Evolutionary conservation across 495 filamentous ascomycete genomes (phyloP).

Genomic region (Penicillium diatomitis): DNA sequence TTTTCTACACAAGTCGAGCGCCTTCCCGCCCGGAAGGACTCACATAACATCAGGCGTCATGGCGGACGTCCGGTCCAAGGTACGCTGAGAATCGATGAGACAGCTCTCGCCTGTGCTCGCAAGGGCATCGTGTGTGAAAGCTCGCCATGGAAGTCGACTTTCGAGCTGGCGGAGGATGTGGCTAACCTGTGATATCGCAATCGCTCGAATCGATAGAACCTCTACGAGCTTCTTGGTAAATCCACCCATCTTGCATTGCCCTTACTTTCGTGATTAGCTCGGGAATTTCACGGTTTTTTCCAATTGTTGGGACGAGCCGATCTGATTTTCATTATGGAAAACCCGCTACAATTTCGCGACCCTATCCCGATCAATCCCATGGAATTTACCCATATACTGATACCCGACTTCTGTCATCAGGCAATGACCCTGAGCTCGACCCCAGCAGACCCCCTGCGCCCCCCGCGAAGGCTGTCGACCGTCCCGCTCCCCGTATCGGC

Average conservation of each 20-base stretch:
- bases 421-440: conserved; percentile 86
- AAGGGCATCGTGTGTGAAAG: conserved; percentile 1
- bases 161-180: conserved; percentile 5
- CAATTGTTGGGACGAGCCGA: neutral
- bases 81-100: conserved; percentile 19
- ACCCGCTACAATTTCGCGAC: neutral
- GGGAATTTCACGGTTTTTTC: neutral
- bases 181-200: conserved; percentile 16
- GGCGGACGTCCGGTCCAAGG: conserved; percentile 45
- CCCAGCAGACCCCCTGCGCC: conserved; percentile 65
- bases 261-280: conserved; percentile 2
- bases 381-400: conserved; percentile 8
- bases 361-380: neutral
- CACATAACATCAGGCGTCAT: conserved; percentile 41
- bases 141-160: conserved; percentile 2
- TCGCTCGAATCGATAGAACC: conserved; percentile 45
- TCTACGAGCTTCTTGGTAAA: conserved; percentile 83
- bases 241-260: conserved; percentile 20
- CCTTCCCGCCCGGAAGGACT: conserved; percentile 41
- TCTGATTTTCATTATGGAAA: too few species aligned
- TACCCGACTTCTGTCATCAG: conserved; percentile 31
- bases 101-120: conserved; percentile 4
- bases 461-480: conserved; percentile 80
- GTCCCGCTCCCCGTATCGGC: conserved; percentile 62
- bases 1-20: conserved; percentile 36